Evolutionary conservation across 2,329 filamentous ascomycete species (phyloP), one percentile per base, ranked within the genome.

Genomic region (Nakataea oryzae): DNA sequence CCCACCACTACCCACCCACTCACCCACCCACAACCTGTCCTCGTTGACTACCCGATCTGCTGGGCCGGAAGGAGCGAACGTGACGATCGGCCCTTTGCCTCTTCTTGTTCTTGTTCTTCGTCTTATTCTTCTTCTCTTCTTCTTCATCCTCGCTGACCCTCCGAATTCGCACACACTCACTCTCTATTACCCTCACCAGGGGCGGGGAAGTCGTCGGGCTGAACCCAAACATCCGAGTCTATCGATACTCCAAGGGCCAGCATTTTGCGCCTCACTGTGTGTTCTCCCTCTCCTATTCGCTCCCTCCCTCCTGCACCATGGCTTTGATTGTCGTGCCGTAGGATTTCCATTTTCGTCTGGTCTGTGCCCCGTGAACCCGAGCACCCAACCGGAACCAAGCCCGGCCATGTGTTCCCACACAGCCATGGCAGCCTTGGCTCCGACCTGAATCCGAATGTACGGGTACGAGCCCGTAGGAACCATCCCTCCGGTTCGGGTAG

Each of bases 251-350:
- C 1, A 84, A 88, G 66, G 91, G 90, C 0, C 92, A 97, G 71
- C 96, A 93, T 72, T 97, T 97, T 72, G 92, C 92, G 70, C 88
- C 90, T 69, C 93, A 97, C 73, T 97, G 91, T 93, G 82, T 69
- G 88, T 82, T 55, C 57, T 17, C n/a, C 28, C 47, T 41, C 17
- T 57, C 58, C 41, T 57, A 63, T 60, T 34, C n/a, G 47, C 26
- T 30, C 28, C 17, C n/a, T 57, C n/a, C 57, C 59, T 62, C n/a
- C n/a, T 61, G 61, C 55, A 29, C 50, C 58, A 13, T n/a, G 28
- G n/a, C 54, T 64, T 7, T 60, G 29, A 55, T 28, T 56, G 21
- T 21, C 34, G 34, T 5, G 14, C 34, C n/a, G n/a, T n/a, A n/a
- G n/a, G n/a, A n/a, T n/a, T n/a, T n/a, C n/a, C n/a, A n/a, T n/a